A percentile compares a stretch with the other conserved stretches of the same genome.
phyloP scores from a whole-genome alignment of 192 early-diverging fungal species.

The Geosiphon pyriformis region DNA sequence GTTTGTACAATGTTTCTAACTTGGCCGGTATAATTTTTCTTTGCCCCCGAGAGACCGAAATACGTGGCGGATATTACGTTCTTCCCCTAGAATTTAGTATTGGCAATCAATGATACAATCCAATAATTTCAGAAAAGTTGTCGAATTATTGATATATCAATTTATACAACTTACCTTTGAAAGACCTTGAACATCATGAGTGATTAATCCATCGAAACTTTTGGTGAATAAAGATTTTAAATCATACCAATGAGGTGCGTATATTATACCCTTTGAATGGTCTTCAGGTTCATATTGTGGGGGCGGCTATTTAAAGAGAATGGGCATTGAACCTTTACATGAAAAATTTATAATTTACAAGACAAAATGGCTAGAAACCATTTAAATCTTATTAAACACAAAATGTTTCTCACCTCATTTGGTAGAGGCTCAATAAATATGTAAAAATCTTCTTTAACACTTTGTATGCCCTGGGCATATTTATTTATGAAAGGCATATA shows the following conservation, averaged over 20 bases:
- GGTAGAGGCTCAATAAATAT: constrained; percentile 79
- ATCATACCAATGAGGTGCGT: constrained; percentile 88
- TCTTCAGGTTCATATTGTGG: constrained; percentile 41
- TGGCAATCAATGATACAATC: neutral
- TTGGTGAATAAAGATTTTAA: constrained; percentile 69
- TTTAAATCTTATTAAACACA: too few species aligned
- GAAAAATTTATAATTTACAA: neutral
- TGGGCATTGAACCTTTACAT: neutral
- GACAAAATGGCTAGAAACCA: neutral
- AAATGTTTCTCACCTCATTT: constrained; percentile 52
- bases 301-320: constrained; percentile 29
- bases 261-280: constrained; percentile 57
- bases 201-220: constrained; percentile 64
- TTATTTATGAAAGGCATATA: constrained; percentile 68
- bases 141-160: constrained; percentile 8
- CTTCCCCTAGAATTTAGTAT: constrained; percentile 49
- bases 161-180: constrained; percentile 44
- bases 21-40: constrained; percentile 70
- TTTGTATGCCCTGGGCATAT: constrained; percentile 59
- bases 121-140: neutral
- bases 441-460: constrained; percentile 42
- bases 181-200: constrained; percentile 77
- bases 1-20: constrained; percentile 57
- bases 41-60: constrained; percentile 70
- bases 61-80: constrained; percentile 71